Evolutionary conservation across 1,284 basidiomycete genomes (phyloP), one percentile per base, ranked within the genome.

Genomic region (Hymenochaete sp.): DNA sequence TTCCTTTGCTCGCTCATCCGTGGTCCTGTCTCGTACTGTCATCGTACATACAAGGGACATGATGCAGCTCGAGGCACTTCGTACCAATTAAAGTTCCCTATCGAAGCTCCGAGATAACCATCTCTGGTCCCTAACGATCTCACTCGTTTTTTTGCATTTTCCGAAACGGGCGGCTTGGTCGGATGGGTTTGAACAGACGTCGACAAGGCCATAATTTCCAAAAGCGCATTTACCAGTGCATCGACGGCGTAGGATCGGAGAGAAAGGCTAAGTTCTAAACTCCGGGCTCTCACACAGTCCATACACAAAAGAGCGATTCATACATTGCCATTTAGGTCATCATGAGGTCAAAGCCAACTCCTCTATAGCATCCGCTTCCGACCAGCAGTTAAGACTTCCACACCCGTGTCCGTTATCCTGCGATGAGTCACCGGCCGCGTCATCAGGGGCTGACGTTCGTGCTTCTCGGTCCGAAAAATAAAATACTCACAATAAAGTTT

Each of bases 351-450:
- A n/a, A n/a, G n/a, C n/a, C n/a, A n/a, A n/a, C n/a, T 26, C 6
- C 27, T 22, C 52, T 59, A 63, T 49, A 67, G 55, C 55, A 63
- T 58, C 56, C 62, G 59, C 48, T 61, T 59, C 59, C 66, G 66
- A 36, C 72, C 75, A 27, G 76, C 82, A 2, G 93, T 96, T 31
- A 98, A 70, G 49, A 95, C 73, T 62, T 98, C 93, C 32, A 84
- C 82, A 3, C 93, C 93, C 14, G 78, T 85, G 57, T 93, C 90
- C 14, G 93, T 97, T 58, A 98, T 85, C 47, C 90, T 93, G n/a
- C n/a, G n/a, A 58, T 52, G 44, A 35, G 45, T 51, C 43, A 56
- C 54, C 44, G 51, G 42, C 27, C 44, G 44, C 38, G 25, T 45
- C 36, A 32, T 47, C 50, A 47, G 56, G 53, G 48, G 39, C 21